Base-by-base conservation (phyloP, 192 early-diverging fungal genomes). In the Coemansia sp. region DNA sequence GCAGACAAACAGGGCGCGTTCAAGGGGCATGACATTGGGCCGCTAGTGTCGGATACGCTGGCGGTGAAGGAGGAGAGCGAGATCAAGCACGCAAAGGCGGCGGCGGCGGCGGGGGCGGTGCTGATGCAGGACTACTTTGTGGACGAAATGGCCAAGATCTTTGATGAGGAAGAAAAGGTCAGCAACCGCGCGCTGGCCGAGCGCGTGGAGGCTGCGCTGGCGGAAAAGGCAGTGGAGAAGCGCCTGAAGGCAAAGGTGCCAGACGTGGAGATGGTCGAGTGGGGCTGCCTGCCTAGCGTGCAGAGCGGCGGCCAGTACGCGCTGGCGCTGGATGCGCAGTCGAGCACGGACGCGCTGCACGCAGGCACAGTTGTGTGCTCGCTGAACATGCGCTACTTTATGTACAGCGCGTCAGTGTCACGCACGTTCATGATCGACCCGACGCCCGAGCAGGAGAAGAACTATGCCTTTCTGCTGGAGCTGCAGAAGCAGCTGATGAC, bases 301-400 rank as follows among this genome's bases (percentile, higher is more conserved):
- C 95, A 98, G 77, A 94, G 92, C 79, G 97, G 97, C 55, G 95
- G 95, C 35, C 81, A 85, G 31, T 99, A 94, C 71, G 89, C 95
- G 58, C 80, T 99, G 54, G 85, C 84, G 56, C 84, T 90, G 10
- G 87, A 86, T 4, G 95, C 94, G 6, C 71, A 71, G 32, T 93
- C 91, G 25, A 86, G 89, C 73, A 71, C 77, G 0, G 84, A 85
- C n/a, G 66, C 72, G 28, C 72, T 99, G 29, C 92, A 94, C 63
- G 86, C 90, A 1, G 95, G 94, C 28, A 93, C 91, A 0, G 88
- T 99, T 33, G 66, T 99, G 40, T 97, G 94, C 77, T 92, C 93
- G 5, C 77, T 99, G 6, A 96, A 93, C 60, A 85, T 94, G 27
- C 87, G 97, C 16, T 99, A 97, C 83, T 91, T 90, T 75, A 89